Evolutionary conservation across 179 eudicot species (phyloP).

Genomic region (Gypsophila paniculata): DNA sequence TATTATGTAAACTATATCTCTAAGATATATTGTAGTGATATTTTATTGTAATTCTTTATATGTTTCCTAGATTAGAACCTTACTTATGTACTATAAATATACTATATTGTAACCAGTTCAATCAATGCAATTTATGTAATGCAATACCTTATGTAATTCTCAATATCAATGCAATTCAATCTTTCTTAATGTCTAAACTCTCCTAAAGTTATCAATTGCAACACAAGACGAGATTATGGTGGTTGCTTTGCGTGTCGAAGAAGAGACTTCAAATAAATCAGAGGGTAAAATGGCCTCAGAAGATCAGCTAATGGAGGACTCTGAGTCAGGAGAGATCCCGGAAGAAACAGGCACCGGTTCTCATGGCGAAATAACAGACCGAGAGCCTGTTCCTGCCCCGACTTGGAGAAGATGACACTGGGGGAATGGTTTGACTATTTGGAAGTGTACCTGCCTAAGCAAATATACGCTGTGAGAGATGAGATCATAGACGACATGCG

Average conservation of each 20-base stretch:
- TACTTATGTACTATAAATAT: no score
- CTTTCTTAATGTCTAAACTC: no score
- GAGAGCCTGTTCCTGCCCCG: slow-evolving; percentile 25
- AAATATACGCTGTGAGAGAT: slow-evolving; percentile 47
- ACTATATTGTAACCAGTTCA: no score
- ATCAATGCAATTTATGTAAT: no score
- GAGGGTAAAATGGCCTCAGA: slow-evolving; percentile 8
- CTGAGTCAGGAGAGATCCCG: slow-evolving; percentile 9
- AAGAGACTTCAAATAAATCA: slow-evolving; percentile 17
- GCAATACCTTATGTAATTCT: no score
- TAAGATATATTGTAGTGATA: no score
- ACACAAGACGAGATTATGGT: background rate
- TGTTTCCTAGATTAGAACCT: no score
- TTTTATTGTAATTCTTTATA: no score
- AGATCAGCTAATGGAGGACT: slow-evolving; percentile 14
- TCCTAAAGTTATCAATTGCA: no score
- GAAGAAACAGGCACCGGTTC: slow-evolving; percentile 9
- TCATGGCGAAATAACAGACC: slow-evolving; percentile 3
- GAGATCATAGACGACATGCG: slow-evolving; percentile 50
- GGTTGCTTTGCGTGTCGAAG: slow-evolving; percentile 15
- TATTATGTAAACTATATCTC: no score
- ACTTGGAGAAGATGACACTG: slow-evolving; percentile 66
- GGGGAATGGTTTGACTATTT: slow-evolving; percentile 72
- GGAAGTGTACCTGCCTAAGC: slow-evolving; percentile 55
- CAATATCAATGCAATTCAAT: no score